Percentiles rank a stretch among this genome's conserved stretches.
These are phyloP conservation scores for Phytopythium chamaehyphon DNA, from an alignment of 352 stramenopile species.

Conservation along the genomic window DNA sequence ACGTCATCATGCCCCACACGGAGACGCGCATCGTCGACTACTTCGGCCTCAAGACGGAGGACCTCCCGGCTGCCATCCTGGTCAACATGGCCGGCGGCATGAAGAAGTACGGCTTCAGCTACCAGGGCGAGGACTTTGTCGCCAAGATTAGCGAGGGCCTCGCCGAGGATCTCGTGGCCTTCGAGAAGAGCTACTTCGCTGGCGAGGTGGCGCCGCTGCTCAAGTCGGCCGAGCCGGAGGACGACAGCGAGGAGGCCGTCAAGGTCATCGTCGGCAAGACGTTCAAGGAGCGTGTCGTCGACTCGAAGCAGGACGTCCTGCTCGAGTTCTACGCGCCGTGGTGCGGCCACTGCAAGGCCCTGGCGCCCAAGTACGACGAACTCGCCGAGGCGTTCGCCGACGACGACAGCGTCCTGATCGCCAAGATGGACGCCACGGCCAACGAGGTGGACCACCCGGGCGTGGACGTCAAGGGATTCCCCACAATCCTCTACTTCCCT, in stretches of 20 bases:
- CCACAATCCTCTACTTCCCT: constrained; percentile 94
- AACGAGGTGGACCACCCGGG: constrained; percentile 93
- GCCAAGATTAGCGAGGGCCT: constrained; percentile 56
- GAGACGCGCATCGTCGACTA: constrained; percentile 92
- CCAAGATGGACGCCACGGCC: constrained; percentile 94
- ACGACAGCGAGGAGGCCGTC: constrained; percentile 86
- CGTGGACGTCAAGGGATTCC: constrained; percentile 92
- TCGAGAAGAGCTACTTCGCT: constrained; percentile 82
- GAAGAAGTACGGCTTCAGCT: constrained; percentile 91
- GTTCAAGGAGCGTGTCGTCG: constrained; percentile 88
- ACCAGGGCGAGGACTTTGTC: constrained; percentile 71
- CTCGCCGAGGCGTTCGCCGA: constrained; percentile 86
- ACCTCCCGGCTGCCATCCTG: constrained; percentile 84
- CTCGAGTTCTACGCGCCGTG: constrained; percentile 90
- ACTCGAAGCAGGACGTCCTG: constrained; percentile 88
- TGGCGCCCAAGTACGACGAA: constrained; percentile 90
- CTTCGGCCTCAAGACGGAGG: constrained; percentile 87
- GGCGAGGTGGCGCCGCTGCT: constrained; percentile 86
- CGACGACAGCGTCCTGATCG: constrained; percentile 91
- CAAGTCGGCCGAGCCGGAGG: constrained; percentile 90
- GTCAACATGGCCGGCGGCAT: constrained; percentile 90
- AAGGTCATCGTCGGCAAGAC: constrained; percentile 92
- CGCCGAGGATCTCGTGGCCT: constrained; percentile 50
- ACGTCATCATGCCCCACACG: constrained; percentile 84
- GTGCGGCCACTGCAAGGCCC: constrained; percentile 88